Conservation (phyloP, 2,329 filamentous ascomycete genomes). For the Claviceps sorghi region DNA sequence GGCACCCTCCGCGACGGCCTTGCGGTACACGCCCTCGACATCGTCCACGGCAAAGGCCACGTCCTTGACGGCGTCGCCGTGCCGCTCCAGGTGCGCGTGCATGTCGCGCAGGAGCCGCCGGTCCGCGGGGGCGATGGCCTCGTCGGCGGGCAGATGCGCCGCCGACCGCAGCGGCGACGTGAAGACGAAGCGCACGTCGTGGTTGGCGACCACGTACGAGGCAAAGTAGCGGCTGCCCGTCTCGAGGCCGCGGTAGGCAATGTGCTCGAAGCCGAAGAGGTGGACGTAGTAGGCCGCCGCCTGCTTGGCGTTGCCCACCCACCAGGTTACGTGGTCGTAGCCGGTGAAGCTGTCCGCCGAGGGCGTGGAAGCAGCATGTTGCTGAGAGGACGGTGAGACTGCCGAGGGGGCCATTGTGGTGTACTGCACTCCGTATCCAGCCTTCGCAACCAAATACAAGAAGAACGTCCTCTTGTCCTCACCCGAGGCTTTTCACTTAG, state of each 20-base stretch:
- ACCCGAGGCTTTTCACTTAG: too few species aligned
- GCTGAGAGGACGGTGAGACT: slow-evolving; percentile 25
- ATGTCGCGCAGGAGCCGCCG: slow-evolving; percentile 55
- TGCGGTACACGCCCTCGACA: slow-evolving; percentile 63
- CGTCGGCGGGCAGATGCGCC: slow-evolving; percentile 38
- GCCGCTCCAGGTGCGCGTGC: slow-evolving; percentile 66
- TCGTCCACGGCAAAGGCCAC: slow-evolving; percentile 91
- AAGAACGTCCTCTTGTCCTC: too few species aligned
- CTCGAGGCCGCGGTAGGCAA: slow-evolving; percentile 80
- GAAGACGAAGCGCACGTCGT: slow-evolving; percentile 66
- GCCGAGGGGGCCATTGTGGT: slow-evolving; percentile 43
- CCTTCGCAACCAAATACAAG: too few species aligned
- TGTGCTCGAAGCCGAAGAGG: slow-evolving; percentile 68
- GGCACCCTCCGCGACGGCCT: slow-evolving; percentile 53
- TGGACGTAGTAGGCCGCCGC: slow-evolving; percentile 77
- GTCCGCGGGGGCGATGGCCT: slow-evolving; percentile 50
- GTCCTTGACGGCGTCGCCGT: slow-evolving; percentile 90
- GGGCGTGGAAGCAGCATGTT: slow-evolving; percentile 21
- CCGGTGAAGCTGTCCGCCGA: slow-evolving; percentile 50
- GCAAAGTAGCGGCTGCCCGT: slow-evolving; percentile 70
- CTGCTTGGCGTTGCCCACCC: slow-evolving; percentile 93
- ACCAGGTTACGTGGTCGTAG: slow-evolving; percentile 92
- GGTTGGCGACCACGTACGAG: slow-evolving; percentile 71
- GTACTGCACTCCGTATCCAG: neutral
- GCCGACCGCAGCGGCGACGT: slow-evolving; percentile 62